Evolutionary conservation across 345 rosid species (phyloP).

Genomic region (Dovyalis caffra): DNA sequence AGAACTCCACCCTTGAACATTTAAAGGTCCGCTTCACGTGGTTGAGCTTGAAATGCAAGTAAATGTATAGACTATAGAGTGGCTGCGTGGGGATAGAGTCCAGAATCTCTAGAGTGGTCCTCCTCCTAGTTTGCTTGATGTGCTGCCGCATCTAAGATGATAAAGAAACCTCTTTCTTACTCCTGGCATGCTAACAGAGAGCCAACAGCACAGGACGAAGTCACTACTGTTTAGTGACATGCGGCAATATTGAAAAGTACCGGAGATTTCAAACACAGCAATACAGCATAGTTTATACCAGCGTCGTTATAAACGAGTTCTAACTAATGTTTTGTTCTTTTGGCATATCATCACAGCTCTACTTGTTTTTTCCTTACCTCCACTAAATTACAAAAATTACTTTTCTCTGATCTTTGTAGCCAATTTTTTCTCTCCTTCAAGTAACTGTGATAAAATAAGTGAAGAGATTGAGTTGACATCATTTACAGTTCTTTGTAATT

Average conservation of each 20-base stretch:
- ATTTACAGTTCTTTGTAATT: no score
- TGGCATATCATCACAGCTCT: background rate
- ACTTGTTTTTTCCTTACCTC: background rate
- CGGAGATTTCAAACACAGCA: background rate
- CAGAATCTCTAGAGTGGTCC: slow-evolving; percentile 7
- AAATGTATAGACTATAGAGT: background rate
- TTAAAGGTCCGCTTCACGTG: no score
- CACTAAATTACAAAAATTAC: background rate
- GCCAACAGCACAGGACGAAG: background rate
- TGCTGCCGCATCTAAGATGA: background rate
- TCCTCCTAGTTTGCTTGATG: background rate
- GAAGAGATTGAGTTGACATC: background rate
- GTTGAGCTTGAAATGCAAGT: background rate
- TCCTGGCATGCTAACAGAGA: background rate
- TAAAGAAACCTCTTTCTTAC: background rate
- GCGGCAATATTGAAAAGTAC: background rate
- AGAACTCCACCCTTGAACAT: no score
- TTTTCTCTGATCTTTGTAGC: no score
- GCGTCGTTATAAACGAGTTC: background rate
- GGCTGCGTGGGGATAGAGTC: background rate
- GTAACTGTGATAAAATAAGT: no score
- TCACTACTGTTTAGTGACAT: background rate
- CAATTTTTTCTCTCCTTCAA: background rate
- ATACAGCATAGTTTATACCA: no score
- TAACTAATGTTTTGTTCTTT: background rate